phyloP scores from a whole-genome alignment of 208 protist species.

The Leishmania tropica region DNA sequence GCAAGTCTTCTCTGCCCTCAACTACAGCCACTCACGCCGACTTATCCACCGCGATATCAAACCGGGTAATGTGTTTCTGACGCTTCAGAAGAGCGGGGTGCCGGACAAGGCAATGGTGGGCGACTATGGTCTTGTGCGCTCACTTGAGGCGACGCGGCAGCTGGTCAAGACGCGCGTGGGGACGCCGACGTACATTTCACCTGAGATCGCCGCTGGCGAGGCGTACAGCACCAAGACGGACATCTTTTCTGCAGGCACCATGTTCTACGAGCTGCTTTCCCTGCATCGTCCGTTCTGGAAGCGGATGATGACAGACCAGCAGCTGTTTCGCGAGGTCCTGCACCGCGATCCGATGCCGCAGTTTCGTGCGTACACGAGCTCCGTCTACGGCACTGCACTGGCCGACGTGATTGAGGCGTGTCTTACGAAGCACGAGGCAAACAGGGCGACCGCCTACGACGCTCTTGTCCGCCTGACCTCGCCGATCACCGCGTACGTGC shows the following conservation, averaged over 20 bases:
- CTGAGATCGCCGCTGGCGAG: constrained; percentile 89
- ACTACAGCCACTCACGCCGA: constrained; percentile 83
- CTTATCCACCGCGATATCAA: constrained; percentile 94
- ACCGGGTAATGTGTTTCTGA: constrained; percentile 89
- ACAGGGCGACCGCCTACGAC: constrained; percentile 58
- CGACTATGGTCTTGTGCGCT: constrained; percentile 90
- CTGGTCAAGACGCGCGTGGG: constrained; percentile 82
- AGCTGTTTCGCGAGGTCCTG: constrained; percentile 58
- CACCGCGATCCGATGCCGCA: constrained; percentile 62
- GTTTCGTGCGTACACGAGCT: constrained; percentile 26
- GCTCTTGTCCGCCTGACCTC: constrained; percentile 50
- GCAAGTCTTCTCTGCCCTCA: constrained; percentile 84
- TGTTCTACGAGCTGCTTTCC: constrained; percentile 89
- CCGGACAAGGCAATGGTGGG: constrained; percentile 66
- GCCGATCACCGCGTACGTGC: constrained; percentile 41
- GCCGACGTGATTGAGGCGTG: constrained; percentile 50
- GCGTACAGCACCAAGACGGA: constrained; percentile 93
- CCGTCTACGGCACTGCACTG: constrained; percentile 44
- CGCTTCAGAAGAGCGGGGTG: neutral
- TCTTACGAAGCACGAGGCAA: constrained; percentile 59
- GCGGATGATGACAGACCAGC: constrained; percentile 45
- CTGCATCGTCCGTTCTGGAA: constrained; percentile 73
- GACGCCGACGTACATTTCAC: constrained; percentile 93
- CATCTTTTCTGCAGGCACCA: constrained; percentile 91
- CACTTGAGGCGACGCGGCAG: constrained; percentile 62